A percentile compares a stretch with the other conserved stretches of the same genome.
Evolutionary conservation across 108 stramenopile species (phyloP).

Genomic region (Nitzschia sp.): DNA sequence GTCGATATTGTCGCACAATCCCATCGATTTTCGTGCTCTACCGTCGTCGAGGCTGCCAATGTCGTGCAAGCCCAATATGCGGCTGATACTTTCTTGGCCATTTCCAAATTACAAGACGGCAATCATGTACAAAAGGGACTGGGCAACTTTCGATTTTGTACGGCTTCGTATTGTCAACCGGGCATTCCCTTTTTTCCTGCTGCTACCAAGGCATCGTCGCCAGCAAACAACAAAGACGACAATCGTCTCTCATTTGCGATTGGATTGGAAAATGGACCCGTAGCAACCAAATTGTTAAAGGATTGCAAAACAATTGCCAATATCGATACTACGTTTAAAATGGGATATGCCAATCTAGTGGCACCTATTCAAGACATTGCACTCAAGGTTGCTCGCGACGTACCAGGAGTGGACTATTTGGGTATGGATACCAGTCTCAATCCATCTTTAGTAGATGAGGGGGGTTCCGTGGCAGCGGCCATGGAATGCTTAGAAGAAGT

Average conservation of each 20-base stretch:
- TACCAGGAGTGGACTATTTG: slow-evolving; percentile 32
- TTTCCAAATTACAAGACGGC: slow-evolving; percentile 44
- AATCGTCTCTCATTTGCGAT: slow-evolving; percentile 56
- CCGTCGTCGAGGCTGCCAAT: slow-evolving; percentile 43
- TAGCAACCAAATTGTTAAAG: slow-evolving; percentile 46
- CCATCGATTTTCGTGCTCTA: slow-evolving; percentile 61
- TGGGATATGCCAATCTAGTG: slow-evolving; percentile 44
- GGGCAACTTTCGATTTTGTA: slow-evolving; percentile 83
- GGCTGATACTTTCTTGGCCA: slow-evolving; percentile 54
- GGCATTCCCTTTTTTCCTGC: slow-evolving; percentile 85
- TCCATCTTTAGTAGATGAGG: slow-evolving; percentile 63
- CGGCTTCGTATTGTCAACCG: slow-evolving; percentile 44
- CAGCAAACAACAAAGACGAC: background rate
- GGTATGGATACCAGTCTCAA: slow-evolving; percentile 86
- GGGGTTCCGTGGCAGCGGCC: slow-evolving; percentile 76
- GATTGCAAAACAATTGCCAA: slow-evolving; percentile 49
- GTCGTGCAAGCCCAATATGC: slow-evolving; percentile 40
- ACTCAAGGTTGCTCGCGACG: slow-evolving; percentile 18
- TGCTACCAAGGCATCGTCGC: slow-evolving; percentile 41
- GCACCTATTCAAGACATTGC: slow-evolving; percentile 61
- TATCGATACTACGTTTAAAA: slow-evolving; percentile 45
- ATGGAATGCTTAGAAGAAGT: slow-evolving; percentile 77
- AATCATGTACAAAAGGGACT: slow-evolving; percentile 50
- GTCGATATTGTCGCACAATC: slow-evolving; percentile 47
- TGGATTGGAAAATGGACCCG: slow-evolving; percentile 82